These are phyloP conservation scores for Coemansia aciculifera DNA, from an alignment of 192 early-diverging fungal species.

Conservation along the genomic window DNA sequence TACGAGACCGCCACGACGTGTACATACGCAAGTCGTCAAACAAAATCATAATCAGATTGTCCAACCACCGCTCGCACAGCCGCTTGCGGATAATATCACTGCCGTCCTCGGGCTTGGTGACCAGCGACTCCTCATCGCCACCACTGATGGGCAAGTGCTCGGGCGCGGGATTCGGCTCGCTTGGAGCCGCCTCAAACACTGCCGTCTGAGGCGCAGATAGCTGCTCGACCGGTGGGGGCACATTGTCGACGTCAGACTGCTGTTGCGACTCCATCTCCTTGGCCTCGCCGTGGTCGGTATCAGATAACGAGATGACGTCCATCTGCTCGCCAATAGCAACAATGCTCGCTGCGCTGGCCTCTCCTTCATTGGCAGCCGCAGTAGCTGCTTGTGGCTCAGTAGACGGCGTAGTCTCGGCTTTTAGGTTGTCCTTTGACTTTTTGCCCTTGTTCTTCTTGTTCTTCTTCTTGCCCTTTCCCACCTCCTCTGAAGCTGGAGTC, in stretches of 20 bases:
- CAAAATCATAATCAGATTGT: constrained; percentile 98
- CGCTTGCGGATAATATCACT: constrained; percentile 67
- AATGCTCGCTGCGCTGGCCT: constrained; percentile 21
- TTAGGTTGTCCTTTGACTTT: constrained; percentile 25
- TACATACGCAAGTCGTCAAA: constrained; percentile 96
- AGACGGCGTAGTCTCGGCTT: background rate
- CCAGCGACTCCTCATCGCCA: constrained; percentile 13
- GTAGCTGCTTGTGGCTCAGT: background rate
- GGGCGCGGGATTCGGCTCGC: constrained; percentile 8
- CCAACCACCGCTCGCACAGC: constrained; percentile 98
- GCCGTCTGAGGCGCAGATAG: constrained; percentile 35
- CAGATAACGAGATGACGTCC: constrained; percentile 54
- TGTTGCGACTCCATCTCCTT: constrained; percentile 14
- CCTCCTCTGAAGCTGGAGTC: background rate
- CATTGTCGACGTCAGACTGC: constrained; percentile 19
- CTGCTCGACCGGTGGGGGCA: constrained; percentile 7
- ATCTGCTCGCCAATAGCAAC: constrained; percentile 48
- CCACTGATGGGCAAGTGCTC: constrained; percentile 11
- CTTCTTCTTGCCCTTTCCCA: constrained; percentile 41
- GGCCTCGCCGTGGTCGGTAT: constrained; percentile 17
- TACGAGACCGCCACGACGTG: constrained; percentile 88
- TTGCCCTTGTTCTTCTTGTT: constrained; percentile 45
- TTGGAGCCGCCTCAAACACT: constrained; percentile 15
- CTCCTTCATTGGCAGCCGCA: constrained; percentile 9
- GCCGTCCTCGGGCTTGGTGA: constrained; percentile 2